Base-by-base conservation (phyloP, 192 early-diverging fungal species). In the Podila horticola region DNA sequence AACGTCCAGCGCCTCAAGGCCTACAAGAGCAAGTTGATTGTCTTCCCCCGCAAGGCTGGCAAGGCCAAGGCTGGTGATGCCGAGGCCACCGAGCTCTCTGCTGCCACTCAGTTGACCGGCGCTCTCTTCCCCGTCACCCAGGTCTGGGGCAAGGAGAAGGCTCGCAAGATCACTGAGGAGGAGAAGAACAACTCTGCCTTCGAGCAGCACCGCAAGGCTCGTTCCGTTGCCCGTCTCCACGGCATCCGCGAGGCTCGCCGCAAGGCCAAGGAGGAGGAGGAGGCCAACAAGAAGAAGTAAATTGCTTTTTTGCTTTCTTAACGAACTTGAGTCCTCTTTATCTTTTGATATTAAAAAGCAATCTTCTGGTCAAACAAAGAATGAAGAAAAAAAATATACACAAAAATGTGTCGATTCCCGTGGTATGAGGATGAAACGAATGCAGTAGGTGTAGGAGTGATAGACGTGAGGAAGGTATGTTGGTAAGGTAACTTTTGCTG, bases 1-100 rank as follows among this genome's bases (percentile, higher is more conserved):
- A 99, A 98, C 86, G 96, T 95, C 57, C 92, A 92, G 88, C 95
- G 97, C 84, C 88, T 98, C 71, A 93, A 95, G 91, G 93, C 92
- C 68, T 99, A 97, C 93, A 91, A 93, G 90, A 85, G 91, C 75
- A 95, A 96, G 89, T 88, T 99, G 55, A 95, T 99, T 82, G 93
- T 99, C 79, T 96, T 99, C 91, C 98, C 98, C 74, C 52, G 52
- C 52, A 55, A 96, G 89, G 86, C 90, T 79, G 91, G 92, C 87
- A 96, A 95, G 91, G 89, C 92, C 88, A 95, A 94, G 93, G 84
- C 88, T 72, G 91, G 88, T 86, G 93, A 94, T 82, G 69, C 89
- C 67, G 83, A 85, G 62, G 90, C 87, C 67, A 65, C 84, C 66
- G 88, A 88, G 64, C 36, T 92, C 67, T 75, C 85, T 41, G 66